Conservation (phyloP, 2,329 filamentous ascomycete genomes). For the Mycosphaerella sp. region DNA sequence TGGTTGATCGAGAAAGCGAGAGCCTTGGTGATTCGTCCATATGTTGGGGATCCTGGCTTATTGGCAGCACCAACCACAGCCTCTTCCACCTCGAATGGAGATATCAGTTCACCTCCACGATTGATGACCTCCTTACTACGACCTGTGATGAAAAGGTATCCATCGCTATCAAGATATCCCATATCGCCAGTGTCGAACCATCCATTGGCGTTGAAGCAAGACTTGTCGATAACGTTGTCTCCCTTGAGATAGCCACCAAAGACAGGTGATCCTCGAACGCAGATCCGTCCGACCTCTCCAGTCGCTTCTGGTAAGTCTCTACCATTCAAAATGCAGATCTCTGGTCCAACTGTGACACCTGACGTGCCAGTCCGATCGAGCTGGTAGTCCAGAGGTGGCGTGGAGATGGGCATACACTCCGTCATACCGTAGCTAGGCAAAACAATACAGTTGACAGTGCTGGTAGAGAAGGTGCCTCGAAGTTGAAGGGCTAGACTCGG, state of each 20-base stretch:
- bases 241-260: conserved; percentile 47
- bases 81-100: conserved; percentile 55
- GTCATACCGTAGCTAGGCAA: conserved; percentile 57
- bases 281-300: conserved; percentile 43
- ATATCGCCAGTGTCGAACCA: conserved; percentile 54
- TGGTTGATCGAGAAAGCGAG: conserved; percentile 51
- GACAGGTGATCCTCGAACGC: conserved; percentile 48
- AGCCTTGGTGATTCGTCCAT: conserved; percentile 44
- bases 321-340: conserved; percentile 46
- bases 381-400: conserved; percentile 48
- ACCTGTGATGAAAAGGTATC: conserved; percentile 51
- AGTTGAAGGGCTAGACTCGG: conserved; percentile 48
- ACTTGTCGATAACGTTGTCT: conserved; percentile 42
- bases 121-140: conserved; percentile 54
- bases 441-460: conserved; percentile 37
- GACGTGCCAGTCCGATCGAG: conserved; percentile 51
- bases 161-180: conserved; percentile 48
- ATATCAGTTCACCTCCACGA: conserved; percentile 54
- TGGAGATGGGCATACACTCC: conserved; percentile 55
- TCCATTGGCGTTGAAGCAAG: conserved; percentile 44
- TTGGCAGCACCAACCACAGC: conserved; percentile 47
- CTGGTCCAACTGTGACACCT: conserved; percentile 48
- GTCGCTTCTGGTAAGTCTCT: conserved; percentile 30
- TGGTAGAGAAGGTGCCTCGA: conserved; percentile 43
- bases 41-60: conserved; percentile 40